These are phyloP conservation scores for Mayamaea pseudoterrestris DNA, from an alignment of 108 stramenopile genomes.

Conservation along the genomic window DNA sequence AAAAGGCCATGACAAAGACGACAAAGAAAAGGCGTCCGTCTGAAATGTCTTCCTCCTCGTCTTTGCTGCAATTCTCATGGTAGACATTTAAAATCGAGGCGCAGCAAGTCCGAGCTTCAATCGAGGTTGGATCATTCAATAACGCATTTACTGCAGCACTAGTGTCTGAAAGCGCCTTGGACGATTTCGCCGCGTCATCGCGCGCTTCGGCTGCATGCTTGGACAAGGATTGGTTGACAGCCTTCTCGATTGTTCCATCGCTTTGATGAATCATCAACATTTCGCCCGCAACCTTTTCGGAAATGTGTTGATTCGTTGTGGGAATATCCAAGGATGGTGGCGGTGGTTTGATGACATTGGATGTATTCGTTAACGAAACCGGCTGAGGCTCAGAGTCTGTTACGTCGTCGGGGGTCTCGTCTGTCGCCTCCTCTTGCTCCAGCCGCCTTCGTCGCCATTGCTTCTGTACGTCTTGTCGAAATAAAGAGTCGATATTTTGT, in stretches of 20 bases:
- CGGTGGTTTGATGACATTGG: too few relatives aligned
- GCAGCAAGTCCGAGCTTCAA: slow-evolving; percentile 76
- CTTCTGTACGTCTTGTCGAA: too few relatives aligned
- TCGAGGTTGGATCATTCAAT: slow-evolving; percentile 57
- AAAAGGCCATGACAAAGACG: slow-evolving; percentile 72
- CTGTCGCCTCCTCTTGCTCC: too few relatives aligned
- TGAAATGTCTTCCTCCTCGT: slow-evolving; percentile 63
- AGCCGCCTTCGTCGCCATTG: too few relatives aligned
- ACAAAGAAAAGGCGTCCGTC: slow-evolving; percentile 62
- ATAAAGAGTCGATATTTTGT: neutral
- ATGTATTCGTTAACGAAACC: too few relatives aligned
- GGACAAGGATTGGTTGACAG: slow-evolving; percentile 1
- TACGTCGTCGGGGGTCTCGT: too few relatives aligned
- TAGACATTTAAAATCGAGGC: slow-evolving; percentile 75
- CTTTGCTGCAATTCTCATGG: slow-evolving; percentile 75
- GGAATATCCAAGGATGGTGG: slow-evolving; percentile 53
- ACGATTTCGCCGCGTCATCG: slow-evolving; percentile 28
- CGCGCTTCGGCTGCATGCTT: slow-evolving; percentile 10
- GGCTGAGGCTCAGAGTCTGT: too few relatives aligned
- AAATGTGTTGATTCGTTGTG: slow-evolving; percentile 35
- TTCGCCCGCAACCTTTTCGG: slow-evolving; percentile 44
- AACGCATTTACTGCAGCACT: slow-evolving; percentile 39
- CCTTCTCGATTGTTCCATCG: slow-evolving; percentile 6
- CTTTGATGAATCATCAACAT: slow-evolving; percentile 47
- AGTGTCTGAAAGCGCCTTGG: slow-evolving; percentile 49